Conservation (phyloP, 208 protist species). For the Vickermania ingenoplastis region DNA sequence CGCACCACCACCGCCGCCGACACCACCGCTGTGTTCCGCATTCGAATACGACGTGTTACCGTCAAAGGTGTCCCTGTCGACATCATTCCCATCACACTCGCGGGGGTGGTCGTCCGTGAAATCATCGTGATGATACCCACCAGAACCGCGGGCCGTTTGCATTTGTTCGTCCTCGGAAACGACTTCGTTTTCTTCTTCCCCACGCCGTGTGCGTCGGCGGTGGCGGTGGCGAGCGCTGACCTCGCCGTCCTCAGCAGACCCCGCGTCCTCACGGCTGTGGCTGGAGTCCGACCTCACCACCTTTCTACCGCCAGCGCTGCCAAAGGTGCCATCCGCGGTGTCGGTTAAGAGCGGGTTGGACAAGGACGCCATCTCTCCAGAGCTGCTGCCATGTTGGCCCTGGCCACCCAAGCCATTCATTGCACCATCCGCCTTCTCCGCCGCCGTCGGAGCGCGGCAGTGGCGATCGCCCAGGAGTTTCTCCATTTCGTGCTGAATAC, state of each 20-base stretch:
- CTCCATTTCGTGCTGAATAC: background rate
- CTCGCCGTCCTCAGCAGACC: background rate
- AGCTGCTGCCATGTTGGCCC: background rate
- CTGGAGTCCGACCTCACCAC: background rate
- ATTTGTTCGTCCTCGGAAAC: background rate
- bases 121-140: background rate
- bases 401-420: background rate
- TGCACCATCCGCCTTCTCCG: too few relatives aligned
- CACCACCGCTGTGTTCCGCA: too few relatives aligned
- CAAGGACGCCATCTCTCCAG: background rate
- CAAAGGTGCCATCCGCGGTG: background rate
- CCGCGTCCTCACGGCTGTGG: background rate
- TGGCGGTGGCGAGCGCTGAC: background rate
- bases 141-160: background rate
- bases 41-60: too few relatives aligned
- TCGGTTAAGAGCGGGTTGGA: background rate
- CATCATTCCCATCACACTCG: too few relatives aligned
- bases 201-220: background rate
- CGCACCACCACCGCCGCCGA: too few relatives aligned
- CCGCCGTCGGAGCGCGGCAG: too few relatives aligned
- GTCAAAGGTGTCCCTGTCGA: too few relatives aligned
- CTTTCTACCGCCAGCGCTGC: background rate
- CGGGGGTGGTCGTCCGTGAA: background rate
- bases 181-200: background rate
- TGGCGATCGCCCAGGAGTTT: too few relatives aligned